Base-by-base conservation (phyloP, 352 stramenopile species). In the Globisporangium barbulae region DNA sequence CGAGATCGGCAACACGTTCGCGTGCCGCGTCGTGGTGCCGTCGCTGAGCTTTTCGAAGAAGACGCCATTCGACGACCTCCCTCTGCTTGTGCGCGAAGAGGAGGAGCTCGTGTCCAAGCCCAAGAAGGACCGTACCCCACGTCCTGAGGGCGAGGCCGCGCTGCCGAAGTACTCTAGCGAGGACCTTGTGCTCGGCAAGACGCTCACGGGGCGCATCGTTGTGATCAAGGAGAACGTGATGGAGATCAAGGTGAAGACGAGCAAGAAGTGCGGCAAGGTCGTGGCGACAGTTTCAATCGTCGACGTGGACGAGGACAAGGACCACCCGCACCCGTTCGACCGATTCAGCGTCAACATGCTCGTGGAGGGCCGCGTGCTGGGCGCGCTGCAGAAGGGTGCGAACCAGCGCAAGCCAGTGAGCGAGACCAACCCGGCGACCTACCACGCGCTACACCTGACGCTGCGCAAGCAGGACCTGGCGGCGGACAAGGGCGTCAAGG, bases 351-450 rank as follows among this genome's bases (percentile, higher is more conserved):
- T 91, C 22, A 89, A 94, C 69, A 83, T 80, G 62, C 74, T 80
- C 19, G 75, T 96, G 6, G 75, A 67, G 22, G 88, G 82, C 28
- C 83, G 85, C 61, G 71, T 95, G 21, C 71, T 96, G 30, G 71
- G 81, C 8, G 72, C 90, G 12, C 60, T 85, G 0, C 70, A 81
- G 25, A 95, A 95, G 70, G 88, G 88, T 28, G 74, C 82, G 25
- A 94, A 96, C 78, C 88, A 96, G 71, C 81, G 86, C 48, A 93
- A 95, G 69, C 77, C 86, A 41, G 81, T 96, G 25, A 89, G 82
- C 47, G 78, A 88, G 48, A 69, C 67, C 2, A 96, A 96, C 69
- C 77, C 82, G 0, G 81, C 80, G 21, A 89, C 78, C 63, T 95
- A 91, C 68, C 79, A 83, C 60, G 72, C 76, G 12, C 53, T 96